Conservation (phyloP, 768 basidiomycete genomes). For the Mycena leptocephala region DNA sequence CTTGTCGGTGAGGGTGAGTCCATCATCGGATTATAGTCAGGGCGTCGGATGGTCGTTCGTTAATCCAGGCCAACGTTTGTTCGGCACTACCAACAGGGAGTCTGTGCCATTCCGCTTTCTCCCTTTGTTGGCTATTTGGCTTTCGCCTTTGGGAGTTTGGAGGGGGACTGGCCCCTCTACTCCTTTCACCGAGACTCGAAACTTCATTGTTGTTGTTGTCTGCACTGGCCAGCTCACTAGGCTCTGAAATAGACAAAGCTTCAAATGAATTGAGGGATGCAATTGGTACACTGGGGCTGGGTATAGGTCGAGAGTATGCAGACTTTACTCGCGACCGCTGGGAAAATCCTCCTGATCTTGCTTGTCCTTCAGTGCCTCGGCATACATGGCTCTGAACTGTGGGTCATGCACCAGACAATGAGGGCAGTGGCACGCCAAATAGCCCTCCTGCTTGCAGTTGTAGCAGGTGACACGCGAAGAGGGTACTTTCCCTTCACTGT, state of each 20-base stretch:
- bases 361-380: not conserved
- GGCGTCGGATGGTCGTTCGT: not conserved
- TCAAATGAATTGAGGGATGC: not conserved
- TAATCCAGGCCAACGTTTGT: not conserved
- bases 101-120: conserved; percentile 10
- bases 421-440: not conserved
- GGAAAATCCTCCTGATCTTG: not conserved
- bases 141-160: not conserved
- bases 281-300: not conserved
- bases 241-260: not conserved
- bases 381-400: not conserved
- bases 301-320: not conserved
- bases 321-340: not conserved
- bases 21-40: not conserved
- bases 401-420: not conserved
- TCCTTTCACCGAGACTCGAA: too few relatives aligned
- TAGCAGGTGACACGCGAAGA: not conserved
- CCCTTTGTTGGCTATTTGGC: not conserved
- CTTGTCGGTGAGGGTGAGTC: not conserved
- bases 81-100: not conserved
- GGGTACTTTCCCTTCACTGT: not conserved
- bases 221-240: not conserved
- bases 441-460: not conserved
- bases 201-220: too few relatives aligned
- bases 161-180: not conserved